Percentiles rank a stretch among this genome's conserved stretches.
Evolutionary conservation across 2,329 filamentous ascomycete species (phyloP).

Genomic region (Cephalotrichum gorgonifer): DNA sequence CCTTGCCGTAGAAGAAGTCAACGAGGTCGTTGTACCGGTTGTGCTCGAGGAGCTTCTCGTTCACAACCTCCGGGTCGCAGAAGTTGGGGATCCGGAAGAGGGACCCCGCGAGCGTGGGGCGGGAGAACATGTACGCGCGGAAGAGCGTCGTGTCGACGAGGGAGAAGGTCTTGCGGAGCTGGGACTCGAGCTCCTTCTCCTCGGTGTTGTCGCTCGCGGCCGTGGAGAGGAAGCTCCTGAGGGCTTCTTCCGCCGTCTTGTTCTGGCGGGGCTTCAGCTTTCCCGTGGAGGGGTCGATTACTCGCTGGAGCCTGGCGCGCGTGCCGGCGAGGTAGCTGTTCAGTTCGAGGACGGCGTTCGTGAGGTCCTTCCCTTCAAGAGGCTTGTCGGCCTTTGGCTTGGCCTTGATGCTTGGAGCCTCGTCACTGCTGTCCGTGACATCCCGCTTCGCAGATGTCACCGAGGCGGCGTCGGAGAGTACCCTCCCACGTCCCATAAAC

Average conservation of each 20-base stretch:
- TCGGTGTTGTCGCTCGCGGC: constrained; percentile 26
- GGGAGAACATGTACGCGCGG: constrained; percentile 87
- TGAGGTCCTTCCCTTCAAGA: constrained; percentile 73
- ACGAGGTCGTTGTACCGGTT: constrained; percentile 87
- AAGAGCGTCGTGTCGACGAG: constrained; percentile 92
- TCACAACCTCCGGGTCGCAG: constrained; percentile 90
- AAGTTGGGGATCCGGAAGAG: constrained; percentile 96
- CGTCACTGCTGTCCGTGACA: constrained; percentile 40
- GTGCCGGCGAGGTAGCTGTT: constrained; percentile 84
- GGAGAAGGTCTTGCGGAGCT: constrained; percentile 65
- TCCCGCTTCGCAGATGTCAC: constrained; percentile 47
- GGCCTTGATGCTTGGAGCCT: constrained; percentile 37
- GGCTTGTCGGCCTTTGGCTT: constrained; percentile 36
- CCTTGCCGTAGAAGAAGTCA: constrained; percentile 96
- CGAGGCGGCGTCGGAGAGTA: constrained; percentile 45
- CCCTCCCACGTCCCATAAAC: constrained; percentile 36
- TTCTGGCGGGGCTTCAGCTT: constrained; percentile 44
- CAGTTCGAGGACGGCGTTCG: constrained; percentile 69
- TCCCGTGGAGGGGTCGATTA: constrained; percentile 52
- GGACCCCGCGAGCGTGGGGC: constrained; percentile 73
- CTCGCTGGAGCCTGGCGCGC: constrained; percentile 52
- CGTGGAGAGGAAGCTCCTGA: constrained; percentile 46
- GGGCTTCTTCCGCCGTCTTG: constrained; percentile 32
- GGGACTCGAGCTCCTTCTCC: constrained; percentile 55
- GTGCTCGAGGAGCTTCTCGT: constrained; percentile 81